Evolutionary conservation across 192 early-diverging fungal species (phyloP).

Genomic region (Spizellomyces sp.): DNA sequence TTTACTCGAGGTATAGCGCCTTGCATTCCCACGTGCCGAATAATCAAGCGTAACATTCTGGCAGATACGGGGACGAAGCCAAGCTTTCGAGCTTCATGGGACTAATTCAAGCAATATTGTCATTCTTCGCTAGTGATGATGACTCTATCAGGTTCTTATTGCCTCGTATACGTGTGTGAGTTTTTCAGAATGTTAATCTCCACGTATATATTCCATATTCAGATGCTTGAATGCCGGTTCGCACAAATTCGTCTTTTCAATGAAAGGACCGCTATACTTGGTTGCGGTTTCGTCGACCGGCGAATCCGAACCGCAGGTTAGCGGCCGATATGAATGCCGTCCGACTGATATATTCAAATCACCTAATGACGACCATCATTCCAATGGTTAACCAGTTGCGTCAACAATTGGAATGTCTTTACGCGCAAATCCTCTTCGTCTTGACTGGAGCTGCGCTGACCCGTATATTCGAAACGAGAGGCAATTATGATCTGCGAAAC

Average conservation of each 20-base stretch:
- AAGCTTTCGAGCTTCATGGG: constrained; percentile 86
- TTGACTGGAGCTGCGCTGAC: constrained; percentile 79
- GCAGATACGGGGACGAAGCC: constrained; percentile 86
- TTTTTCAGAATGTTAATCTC: neutral
- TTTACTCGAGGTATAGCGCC: constrained; percentile 62
- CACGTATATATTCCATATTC: constrained; percentile 2
- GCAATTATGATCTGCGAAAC: constrained; percentile 86
- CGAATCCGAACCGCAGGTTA: constrained; percentile 74
- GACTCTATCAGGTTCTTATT: constrained; percentile 66
- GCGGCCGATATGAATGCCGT: too few species aligned
- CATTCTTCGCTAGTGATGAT: constrained; percentile 80
- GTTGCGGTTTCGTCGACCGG: constrained; percentile 78
- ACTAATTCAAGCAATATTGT: constrained; percentile 85
- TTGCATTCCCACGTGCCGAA: too few species aligned
- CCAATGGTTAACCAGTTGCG: constrained; percentile 55
- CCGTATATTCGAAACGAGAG: constrained; percentile 81
- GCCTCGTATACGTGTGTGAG: neutral
- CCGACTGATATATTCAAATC: too few species aligned
- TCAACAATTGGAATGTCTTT: constrained; percentile 75
- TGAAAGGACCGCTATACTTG: constrained; percentile 81
- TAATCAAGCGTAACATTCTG: too few species aligned
- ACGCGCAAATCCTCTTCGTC: constrained; percentile 84
- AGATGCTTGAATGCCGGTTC: constrained; percentile 69
- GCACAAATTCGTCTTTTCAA: constrained; percentile 81
- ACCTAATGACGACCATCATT: neutral